phyloP scores from a whole-genome alignment of 306 rosid species.

The Cicer arietinum region DNA sequence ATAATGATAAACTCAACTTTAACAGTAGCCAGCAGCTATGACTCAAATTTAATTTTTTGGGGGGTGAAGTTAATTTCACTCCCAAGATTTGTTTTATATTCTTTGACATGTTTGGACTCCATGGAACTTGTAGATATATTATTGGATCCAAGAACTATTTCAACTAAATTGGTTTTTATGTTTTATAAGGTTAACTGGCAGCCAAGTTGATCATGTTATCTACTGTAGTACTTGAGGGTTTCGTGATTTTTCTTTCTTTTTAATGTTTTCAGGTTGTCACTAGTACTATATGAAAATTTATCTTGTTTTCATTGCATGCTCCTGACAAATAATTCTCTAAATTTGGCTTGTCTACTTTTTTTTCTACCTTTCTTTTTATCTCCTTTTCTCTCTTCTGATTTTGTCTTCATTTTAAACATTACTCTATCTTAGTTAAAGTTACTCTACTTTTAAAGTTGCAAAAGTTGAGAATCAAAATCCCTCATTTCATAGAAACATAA shows the following conservation, averaged over 20 bases:
- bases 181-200: constrained; percentile 28
- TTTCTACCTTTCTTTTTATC: too few relatives aligned
- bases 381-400: too few relatives aligned
- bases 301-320: too few relatives aligned
- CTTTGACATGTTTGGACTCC: constrained; percentile 36
- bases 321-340: too few relatives aligned
- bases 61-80: constrained; percentile 36
- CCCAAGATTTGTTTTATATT: constrained; percentile 40
- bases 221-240: background rate
- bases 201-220: background rate
- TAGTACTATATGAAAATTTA: too few relatives aligned
- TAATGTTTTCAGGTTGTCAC: too few relatives aligned
- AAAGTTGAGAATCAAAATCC: too few relatives aligned
- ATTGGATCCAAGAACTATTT: constrained; percentile 35
- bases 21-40: constrained; percentile 33
- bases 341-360: too few relatives aligned
- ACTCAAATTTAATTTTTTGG: constrained; percentile 42
- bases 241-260: background rate
- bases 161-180: background rate
- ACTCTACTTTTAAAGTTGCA: too few relatives aligned
- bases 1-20: constrained; percentile 38
- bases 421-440: too few relatives aligned
- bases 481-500: too few relatives aligned
- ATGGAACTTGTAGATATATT: constrained; percentile 42
- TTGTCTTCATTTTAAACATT: too few relatives aligned